Evolutionary conservation across 176 grass and related monocot species (phyloP).

Genomic region (Aegilops longissima): DNA sequence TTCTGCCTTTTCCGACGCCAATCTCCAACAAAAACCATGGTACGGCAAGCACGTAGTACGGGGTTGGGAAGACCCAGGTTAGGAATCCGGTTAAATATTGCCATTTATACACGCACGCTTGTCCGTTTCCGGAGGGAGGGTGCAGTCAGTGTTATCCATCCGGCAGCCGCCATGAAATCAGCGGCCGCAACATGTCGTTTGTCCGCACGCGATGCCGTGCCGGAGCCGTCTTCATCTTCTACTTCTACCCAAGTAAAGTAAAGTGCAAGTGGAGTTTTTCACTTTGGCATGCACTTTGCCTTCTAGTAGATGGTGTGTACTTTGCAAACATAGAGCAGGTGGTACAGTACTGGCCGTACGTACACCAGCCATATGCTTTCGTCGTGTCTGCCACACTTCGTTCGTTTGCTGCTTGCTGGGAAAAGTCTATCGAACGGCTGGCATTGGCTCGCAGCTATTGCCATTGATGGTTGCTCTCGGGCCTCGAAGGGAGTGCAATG

Average conservation of each 20-base stretch:
- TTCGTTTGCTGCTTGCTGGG: not conserved
- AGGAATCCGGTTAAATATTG: not conserved
- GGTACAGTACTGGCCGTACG: not conserved
- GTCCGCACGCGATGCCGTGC: not conserved
- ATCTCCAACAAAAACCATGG: not conserved
- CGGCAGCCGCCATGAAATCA: slow-evolving; percentile 48
- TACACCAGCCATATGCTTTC: not conserved
- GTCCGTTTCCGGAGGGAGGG: not conserved
- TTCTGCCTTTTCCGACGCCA: slow-evolving; percentile 1
- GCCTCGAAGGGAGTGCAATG: not conserved
- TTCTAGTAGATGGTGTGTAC: not conserved
- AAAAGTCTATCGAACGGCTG: not conserved
- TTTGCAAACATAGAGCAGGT: not conserved
- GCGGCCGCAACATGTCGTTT: slow-evolving; percentile 16
- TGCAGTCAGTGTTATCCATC: not conserved
- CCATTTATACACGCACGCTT: not conserved
- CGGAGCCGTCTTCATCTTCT: not conserved
- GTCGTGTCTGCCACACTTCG: not conserved
- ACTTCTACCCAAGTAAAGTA: not conserved
- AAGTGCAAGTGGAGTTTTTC: not conserved
- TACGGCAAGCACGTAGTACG: too few relatives aligned
- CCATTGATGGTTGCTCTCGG: not conserved
- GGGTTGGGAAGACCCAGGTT: not conserved
- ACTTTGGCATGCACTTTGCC: not conserved
- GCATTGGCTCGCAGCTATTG: not conserved